Percentiles rank a stretch among this genome's conserved stretches.
Evolutionary conservation across 805 yeast species (phyloP).

Genomic region (Metschnikowia henanensis): DNA sequence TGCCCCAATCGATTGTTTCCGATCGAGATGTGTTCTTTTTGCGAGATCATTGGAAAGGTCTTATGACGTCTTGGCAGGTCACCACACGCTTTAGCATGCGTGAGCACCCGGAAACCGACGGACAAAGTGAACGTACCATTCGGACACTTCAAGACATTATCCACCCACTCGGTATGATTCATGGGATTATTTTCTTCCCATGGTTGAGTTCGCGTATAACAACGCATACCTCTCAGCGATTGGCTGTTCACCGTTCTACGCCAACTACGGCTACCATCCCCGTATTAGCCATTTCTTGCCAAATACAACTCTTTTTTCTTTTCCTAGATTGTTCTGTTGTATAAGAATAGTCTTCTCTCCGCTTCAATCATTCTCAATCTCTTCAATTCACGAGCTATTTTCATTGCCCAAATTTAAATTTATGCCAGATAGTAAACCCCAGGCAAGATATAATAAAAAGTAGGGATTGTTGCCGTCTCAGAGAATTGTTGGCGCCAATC

Average conservation of each 20-base stretch:
- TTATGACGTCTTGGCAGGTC: not conserved
- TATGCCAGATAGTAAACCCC: too few relatives aligned
- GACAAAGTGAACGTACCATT: conserved; percentile 3
- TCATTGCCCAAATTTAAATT: too few relatives aligned
- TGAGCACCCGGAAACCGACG: conserved; percentile 3
- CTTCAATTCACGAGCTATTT: too few relatives aligned
- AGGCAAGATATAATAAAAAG: too few relatives aligned
- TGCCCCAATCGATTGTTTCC: not conserved
- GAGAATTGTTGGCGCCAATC: too few relatives aligned
- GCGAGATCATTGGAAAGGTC: not conserved
- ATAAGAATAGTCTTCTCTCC: too few relatives aligned
- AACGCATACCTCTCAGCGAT: not conserved
- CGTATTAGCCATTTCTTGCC: too few relatives aligned
- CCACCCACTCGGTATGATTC: not conserved
- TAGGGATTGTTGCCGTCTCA: too few relatives aligned
- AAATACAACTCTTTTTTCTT: too few relatives aligned
- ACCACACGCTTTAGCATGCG: not conserved
- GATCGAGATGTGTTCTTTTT: not conserved
- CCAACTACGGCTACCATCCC: too few relatives aligned
- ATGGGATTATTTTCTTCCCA: not conserved
- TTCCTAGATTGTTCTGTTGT: too few relatives aligned
- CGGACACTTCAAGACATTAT: not conserved
- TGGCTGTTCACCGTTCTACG: not conserved
- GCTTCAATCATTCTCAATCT: too few relatives aligned
- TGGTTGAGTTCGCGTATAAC: conserved; percentile 4